Base-by-base conservation (phyloP, 768 basidiomycete genomes). In the Rhodotorula graminis region DNA sequence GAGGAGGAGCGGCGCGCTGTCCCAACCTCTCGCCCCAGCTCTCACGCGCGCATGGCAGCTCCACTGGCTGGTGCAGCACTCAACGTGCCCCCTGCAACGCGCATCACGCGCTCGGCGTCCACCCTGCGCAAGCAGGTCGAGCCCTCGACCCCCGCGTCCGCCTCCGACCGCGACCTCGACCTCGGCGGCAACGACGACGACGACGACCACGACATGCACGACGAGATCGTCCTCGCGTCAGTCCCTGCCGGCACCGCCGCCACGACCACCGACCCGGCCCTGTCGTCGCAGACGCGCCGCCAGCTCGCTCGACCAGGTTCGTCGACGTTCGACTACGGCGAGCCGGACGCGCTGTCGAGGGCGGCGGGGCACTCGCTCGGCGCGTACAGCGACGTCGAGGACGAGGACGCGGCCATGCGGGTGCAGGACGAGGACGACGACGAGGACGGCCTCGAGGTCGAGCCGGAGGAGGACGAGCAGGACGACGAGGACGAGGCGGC, bases 41-140 rank as follows among this genome's bases (percentile, higher is more conserved):
- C 14, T n/a, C 25, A 23, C 50, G 49, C 25, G 9, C 37, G 37
- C 23, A 52, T 52, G 50, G 25, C 50, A 52, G 23, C 50, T 11
- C 50, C 50, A 25, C 50, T 52, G 4, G 50, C 50, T 8, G 50
- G 50, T 11, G 23, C 50, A 2, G 47, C 50, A 18, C 53, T 31
- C 37, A 71, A 65, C 47, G 31, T 64, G 8, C 63, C 64, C 16
- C 19, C 56, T 1, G 31, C 3, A 1, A 25, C 42, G 16, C 47
- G 61, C 21, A 33, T 68, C 27, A 72, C 71, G 25, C 71, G 71
- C 53, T 59, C 66, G 0, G 63, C 71, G 10, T 72, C 71, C 1
- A 50, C 15, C 19, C 58, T 72, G 25, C 23, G 58, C 55, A 72
- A 72, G 59, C 40, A 68, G 42, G 52, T 72, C 33, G 7, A 60